Evolutionary conservation across 169 alveolate genomes (phyloP), one percentile per base, ranked within the genome.

Genomic region (Plasmodium coatneyi): DNA sequence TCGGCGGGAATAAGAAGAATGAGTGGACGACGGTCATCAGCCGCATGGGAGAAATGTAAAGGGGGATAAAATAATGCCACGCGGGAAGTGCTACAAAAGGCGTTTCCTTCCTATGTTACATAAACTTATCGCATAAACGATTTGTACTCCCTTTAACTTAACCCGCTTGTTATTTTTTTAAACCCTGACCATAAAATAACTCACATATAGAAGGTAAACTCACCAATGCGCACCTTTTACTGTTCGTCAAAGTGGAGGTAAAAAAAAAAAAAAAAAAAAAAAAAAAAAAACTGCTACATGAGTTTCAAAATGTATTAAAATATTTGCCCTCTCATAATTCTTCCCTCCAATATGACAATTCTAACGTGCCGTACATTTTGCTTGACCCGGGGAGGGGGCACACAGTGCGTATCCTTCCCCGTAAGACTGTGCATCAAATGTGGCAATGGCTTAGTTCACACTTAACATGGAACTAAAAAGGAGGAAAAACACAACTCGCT

Each of bases 1-100:
- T 66, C 80, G 76, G 56, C 22, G 93, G 93, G 60, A 84, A 72
- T 84, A 84, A 52, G 25, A 84, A 71, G 12, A 84, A 43, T 10
- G 79, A 84, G 12, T 72, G 32, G 34, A 39, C 46, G 36, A 84
- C 22, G 22, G 25, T 25, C 30, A 32, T 41, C 46, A 71, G 19
- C 79, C 92, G 32, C 92, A 60, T n/a, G 12, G 74, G 34, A 19
- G 34, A 78, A 28, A 76, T 36, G 46, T 3, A 7, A 76, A 76
- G 25, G 25, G 70, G 9, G 28, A 76, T 36, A 76, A 19, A 25
- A 76, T n/a, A 76, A 12, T 41, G 30, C 12, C 71, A 78, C 7
- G 28, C 2, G 25, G 22, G 52, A 34, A 34, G 54, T 5, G 60
- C 60, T 16, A 49, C 60, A 49, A 16, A 49, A 16, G 60, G 60